These are phyloP conservation scores for Fimicolochytrium jonesii DNA, from an alignment of 192 early-diverging fungal species.

Conservation along the genomic window DNA sequence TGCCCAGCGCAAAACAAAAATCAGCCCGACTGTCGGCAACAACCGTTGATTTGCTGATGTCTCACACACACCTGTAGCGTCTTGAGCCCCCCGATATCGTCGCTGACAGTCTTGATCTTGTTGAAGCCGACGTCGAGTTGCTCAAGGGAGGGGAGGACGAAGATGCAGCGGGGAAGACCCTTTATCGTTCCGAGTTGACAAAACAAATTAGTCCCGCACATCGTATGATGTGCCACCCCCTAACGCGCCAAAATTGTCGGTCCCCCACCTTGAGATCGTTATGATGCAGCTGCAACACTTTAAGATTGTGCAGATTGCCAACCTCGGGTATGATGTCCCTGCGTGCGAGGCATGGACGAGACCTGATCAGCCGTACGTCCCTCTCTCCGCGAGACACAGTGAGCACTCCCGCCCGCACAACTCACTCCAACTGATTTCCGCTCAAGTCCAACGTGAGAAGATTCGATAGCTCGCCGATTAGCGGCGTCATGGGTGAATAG, in stretches of 20 bases:
- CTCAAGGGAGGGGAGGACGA: slow-evolving; percentile 22
- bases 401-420: too few species aligned
- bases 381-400: too few species aligned
- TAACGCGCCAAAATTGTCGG: too few species aligned
- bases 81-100: slow-evolving; percentile 23
- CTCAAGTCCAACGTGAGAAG: slow-evolving; percentile 29
- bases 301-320: slow-evolving; percentile 34
- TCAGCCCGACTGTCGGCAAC: too few species aligned
- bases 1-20: too few species aligned
- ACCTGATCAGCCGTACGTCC: too few species aligned
- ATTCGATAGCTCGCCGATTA: slow-evolving; percentile 39
- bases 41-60: too few species aligned
- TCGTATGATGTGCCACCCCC: too few species aligned
- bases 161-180: slow-evolving; percentile 33
- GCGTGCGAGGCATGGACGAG: too few species aligned
- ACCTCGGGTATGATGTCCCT: slow-evolving; percentile 40
- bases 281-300: slow-evolving; percentile 28
- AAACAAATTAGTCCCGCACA: not conserved
- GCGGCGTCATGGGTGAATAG: slow-evolving; percentile 45
- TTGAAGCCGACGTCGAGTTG: slow-evolving; percentile 34
- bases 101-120: slow-evolving; percentile 36
- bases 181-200: too few species aligned
- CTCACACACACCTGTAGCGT: slow-evolving; percentile 16
- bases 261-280: slow-evolving; percentile 37
- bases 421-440: slow-evolving; percentile 44